Base-by-base conservation (phyloP, 2,329 filamentous ascomycete genomes). In the Fusarium liriodendri region DNA sequence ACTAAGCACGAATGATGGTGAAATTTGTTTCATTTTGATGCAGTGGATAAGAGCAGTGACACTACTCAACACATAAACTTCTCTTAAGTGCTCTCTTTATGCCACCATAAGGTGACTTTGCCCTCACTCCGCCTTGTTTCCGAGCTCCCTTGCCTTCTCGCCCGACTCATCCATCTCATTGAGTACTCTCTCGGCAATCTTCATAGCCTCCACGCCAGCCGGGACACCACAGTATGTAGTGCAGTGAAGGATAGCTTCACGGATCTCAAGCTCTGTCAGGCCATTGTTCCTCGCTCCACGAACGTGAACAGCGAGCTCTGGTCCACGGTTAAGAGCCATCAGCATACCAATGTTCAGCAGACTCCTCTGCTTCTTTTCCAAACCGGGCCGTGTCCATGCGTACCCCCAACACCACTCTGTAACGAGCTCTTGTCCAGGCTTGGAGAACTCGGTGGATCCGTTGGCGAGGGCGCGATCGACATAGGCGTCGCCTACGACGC, bases 361-460 rank as follows among this genome's bases (percentile, higher is more conserved):
- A 10, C 47, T 58, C 18, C 67, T 59, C 10, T 69, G 67, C 25
- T 70, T 67, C 10, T 64, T 50, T 33, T 70, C 67, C 14, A 70
- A 35, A 10, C 67, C 67, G 6, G 67, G 64, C 4, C 67, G 42
- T 11, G 67, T 55, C 67, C 67, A 70, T 22, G 64, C 64, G 10
- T 45, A 70, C 38, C 67, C 67, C 64, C 67, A 70, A 35, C 67
- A 70, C 6, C 52, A 52, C 33, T 70, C 67, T 10, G 67, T 70
- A 20, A 70, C 67, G 7, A 70, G 67, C 29, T 70, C 64, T 47
- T 70, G 67, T 54, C 63, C 64, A 0, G 67, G 67, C 13, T 60
- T 52, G 13, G 67, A 50, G 35, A 70, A 70, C 7, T 62, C 54
- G 4, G 67, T 63, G 18, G 64, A 67, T 7, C 67, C 67, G 25